Percentiles rank a stretch among this genome's conserved stretches.
Evolutionary conservation across 2,329 filamentous ascomycete species (phyloP).

Genomic region (Ophidiomyces ophidiicola): DNA sequence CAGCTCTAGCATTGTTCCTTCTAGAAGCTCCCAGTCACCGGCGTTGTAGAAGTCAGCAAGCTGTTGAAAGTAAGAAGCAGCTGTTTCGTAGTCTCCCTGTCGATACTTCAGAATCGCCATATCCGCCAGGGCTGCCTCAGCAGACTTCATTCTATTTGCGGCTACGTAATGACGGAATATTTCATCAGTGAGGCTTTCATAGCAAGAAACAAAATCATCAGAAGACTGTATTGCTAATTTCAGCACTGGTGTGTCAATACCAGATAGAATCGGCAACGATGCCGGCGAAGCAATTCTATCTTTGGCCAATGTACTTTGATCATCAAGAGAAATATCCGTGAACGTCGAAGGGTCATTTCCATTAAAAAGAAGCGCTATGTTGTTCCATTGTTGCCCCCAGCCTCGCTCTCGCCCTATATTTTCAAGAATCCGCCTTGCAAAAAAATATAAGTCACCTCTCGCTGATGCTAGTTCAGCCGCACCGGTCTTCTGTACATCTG

Average conservation of each 20-base stretch:
- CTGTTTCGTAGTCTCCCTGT: conserved; percentile 58
- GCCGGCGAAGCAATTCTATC: conserved; percentile 8
- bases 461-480: conserved; percentile 71
- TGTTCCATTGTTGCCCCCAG: conserved; percentile 67
- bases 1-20: conserved; percentile 73
- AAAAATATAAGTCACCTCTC: conserved; percentile 66
- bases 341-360: conserved; percentile 23
- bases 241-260: conserved; percentile 47
- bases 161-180: conserved; percentile 71
- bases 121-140: conserved; percentile 68
- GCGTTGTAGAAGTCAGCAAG: conserved; percentile 69
- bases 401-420: conserved; percentile 56
- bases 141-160: conserved; percentile 64
- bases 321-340: conserved; percentile 27
- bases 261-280: conserved; percentile 26
- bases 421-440: conserved; percentile 70
- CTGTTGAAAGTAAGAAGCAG: conserved; percentile 64
- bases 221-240: conserved; percentile 49
- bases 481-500: conserved; percentile 42
- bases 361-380: conserved; percentile 37
- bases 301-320: conserved; percentile 16
- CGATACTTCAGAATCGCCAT: conserved; percentile 74
- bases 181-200: conserved; percentile 69
- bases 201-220: conserved; percentile 54
- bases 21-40: conserved; percentile 64